Base-by-base conservation (phyloP, 192 early-diverging fungal genomes). In the Coemansia sp. region DNA sequence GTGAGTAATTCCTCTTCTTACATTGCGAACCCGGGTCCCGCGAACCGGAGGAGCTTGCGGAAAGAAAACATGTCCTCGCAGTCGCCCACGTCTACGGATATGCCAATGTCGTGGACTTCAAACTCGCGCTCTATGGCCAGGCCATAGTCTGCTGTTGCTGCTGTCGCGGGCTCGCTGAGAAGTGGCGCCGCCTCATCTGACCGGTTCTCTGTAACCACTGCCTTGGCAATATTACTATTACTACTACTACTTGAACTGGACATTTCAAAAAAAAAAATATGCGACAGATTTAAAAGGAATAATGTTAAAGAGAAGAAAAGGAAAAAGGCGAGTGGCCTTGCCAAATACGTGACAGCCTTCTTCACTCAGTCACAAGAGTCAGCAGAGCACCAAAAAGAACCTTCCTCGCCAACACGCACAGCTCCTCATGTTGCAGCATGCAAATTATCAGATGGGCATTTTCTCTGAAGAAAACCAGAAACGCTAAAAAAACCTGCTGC, bases 21-120 rank as follows among this genome's bases (percentile, higher is more conserved):
- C 80, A 82, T 82, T 24, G 74, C 67, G 56, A 75, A 82, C 8
- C 87, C 87, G 34, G 87, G 87, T 0, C 87, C 87, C 7, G 83
- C 83, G 68, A 87, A 88, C 21, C 79, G 75, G 63, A 84, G 67
- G 5, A 88, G 69, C 62, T 88, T 88, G 43, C 54, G 62, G 63
- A 84, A 86, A 14, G 85, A 87, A 63, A 87, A 88, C 9, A 52
- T 33, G 0, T 66, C 27, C 52, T 82, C 58, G 21, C 71, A 60
- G n/a, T 72, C 80, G 21, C 83, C 85, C 10, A 76, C 76, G 22
- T 86, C 85, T 8, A 85, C 62, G 40, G 63, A 29, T 46, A 38
- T 53, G 50, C 72, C 78, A 33, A 70, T 67, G 15, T 70, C 74
- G 27, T 76, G 68, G n/a, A 66, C 68, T 33, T 67, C 68, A 54